Evolutionary conservation across 371 early-diverging fungal species (phyloP), one percentile per base, ranked within the genome.

Genomic region (Lichtheimia ramosa): DNA sequence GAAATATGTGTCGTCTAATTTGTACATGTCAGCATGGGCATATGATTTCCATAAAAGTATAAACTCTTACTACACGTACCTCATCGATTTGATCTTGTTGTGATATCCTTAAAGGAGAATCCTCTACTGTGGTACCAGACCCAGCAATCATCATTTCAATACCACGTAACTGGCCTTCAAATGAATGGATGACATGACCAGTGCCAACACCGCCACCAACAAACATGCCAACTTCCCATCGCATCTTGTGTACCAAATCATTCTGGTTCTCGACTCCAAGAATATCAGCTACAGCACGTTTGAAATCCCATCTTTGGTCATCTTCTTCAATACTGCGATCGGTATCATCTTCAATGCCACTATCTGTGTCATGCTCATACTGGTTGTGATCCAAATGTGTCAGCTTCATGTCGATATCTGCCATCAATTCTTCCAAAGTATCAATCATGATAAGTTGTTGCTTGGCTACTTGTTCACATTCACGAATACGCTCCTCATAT

Each of bases 141-240:
- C 78, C 75, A 24, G 70, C 74, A 56, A 77, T 74, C 67, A 74
- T 74, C 67, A 74, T 70, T 50, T 72, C 74, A 27, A 73, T 65
- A 3, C 73, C 75, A 50, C 68, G 62, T 23, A 72, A 43, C 14
- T 61, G 62, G 42, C 62, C 60, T 27, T 78, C 68, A 49, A 64
- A 71, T 1, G 70, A 49, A 51, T 78, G 78, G 14, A 78, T 70
- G 28, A 78, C 62, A 62, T 68, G 70, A 3, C 78, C 78, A 3
- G 78, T 78, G 4, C 78, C 78, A 18, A 78, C 73, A 46, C 75
- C 75, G 20, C 73, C 78, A 14, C 75, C 78, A 16, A 78, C 68
- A 64, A 70, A 71, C 71, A 73, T 74, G 34, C 75, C 78, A 40
- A 78, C 64, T 51, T 78, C 68, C 75, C 75, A 78, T 18, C 75